Percentiles rank a stretch among this genome's conserved stretches.
These are phyloP conservation scores for Lagerstroemia fauriei DNA, from an alignment of 441 rosid genomes.

Conservation along the genomic window DNA sequence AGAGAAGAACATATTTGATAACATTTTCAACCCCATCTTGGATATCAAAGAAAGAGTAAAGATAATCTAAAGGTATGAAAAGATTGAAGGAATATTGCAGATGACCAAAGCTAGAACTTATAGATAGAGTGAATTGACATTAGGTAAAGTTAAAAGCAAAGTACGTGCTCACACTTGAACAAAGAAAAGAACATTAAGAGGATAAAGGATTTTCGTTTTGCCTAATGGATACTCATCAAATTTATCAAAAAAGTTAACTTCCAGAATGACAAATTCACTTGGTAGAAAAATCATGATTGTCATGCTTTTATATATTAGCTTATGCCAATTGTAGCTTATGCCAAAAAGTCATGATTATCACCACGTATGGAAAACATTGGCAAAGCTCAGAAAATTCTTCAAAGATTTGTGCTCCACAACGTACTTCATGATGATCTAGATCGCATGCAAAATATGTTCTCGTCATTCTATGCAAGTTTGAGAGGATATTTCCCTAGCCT, in stretches of 20 bases:
- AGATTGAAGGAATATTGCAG: background rate
- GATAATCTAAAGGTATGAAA: background rate
- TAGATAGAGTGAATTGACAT: background rate
- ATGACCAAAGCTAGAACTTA: background rate
- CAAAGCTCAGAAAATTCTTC: too few relatives aligned
- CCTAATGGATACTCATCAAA: too few relatives aligned
- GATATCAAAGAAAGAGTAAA: background rate
- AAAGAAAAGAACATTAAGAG: too few relatives aligned
- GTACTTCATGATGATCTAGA: too few relatives aligned
- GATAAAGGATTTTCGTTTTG: too few relatives aligned
- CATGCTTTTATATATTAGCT: too few relatives aligned
- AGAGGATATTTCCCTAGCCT: too few relatives aligned
- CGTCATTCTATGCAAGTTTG: background rate
- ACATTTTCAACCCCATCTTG: background rate
- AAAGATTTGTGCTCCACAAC: background rate
- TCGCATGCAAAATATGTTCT: background rate
- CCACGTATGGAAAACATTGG: background rate
- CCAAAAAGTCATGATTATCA: too few relatives aligned
- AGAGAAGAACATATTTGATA: conserved; percentile 6
- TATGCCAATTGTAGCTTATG: too few relatives aligned
- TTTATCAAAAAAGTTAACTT: too few relatives aligned
- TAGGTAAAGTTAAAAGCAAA: background rate
- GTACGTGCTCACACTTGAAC: background rate
- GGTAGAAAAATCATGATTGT: too few relatives aligned
- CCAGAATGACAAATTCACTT: too few relatives aligned